These are phyloP conservation scores for Pseudozyma sp. DNA, from an alignment of 1,284 basidiomycete species.

Conservation along the genomic window DNA sequence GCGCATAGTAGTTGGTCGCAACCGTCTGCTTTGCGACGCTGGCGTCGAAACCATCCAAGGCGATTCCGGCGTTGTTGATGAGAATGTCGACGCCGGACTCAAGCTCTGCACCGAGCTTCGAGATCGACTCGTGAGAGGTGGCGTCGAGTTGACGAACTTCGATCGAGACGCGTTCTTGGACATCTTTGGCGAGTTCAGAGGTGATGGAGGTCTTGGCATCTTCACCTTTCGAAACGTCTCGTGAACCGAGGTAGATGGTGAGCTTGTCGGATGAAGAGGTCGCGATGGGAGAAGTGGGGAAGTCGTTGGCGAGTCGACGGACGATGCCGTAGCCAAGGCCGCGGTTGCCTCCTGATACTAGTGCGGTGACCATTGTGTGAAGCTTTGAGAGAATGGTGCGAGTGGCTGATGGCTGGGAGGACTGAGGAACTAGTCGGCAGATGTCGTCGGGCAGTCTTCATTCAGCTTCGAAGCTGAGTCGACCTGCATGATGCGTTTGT, in stretches of 20 bases:
- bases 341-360: constrained; percentile 50
- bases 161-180: constrained; percentile 37
- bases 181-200: constrained; percentile 32
- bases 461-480: too few species aligned
- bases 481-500: too few species aligned
- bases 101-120: constrained; percentile 40
- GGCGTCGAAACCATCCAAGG: constrained; percentile 59
- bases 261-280: constrained; percentile 44
- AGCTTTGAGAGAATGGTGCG: too few species aligned
- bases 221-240: constrained; percentile 55
- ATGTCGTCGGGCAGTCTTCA: not conserved
- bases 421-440: too few species aligned
- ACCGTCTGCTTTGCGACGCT: constrained; percentile 62
- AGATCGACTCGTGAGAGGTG: constrained; percentile 37
- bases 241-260: constrained; percentile 60
- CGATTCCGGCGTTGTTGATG: constrained; percentile 66
- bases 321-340: constrained; percentile 58
- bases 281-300: constrained; percentile 40
- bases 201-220: constrained; percentile 53
- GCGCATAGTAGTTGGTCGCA: constrained; percentile 61
- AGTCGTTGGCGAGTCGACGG: constrained; percentile 53
- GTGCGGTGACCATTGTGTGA: constrained; percentile 43
- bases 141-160: constrained; percentile 44
- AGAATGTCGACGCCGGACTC: constrained; percentile 55
- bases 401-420: not conserved